A percentile compares a stretch with the other conserved stretches of the same genome.
Conservation (phyloP, 2,329 filamentous ascomycete species). For the Amauroascus verrucosus region DNA sequence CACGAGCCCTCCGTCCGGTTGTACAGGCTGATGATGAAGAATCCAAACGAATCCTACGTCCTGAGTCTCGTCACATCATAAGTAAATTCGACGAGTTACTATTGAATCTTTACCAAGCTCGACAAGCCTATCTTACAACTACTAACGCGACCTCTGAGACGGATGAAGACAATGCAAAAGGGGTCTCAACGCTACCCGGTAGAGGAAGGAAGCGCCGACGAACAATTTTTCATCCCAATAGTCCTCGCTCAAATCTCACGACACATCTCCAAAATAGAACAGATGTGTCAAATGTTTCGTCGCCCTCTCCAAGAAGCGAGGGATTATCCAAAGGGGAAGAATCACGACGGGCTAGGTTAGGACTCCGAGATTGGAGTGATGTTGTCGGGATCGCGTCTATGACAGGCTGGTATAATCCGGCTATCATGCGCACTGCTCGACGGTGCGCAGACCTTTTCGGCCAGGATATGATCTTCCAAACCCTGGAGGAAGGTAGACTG, state of each 20-base stretch:
- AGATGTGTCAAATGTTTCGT: not conserved
- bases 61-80: constrained; percentile 60
- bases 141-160: constrained; percentile 15
- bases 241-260: not conserved
- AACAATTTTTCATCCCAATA: not conserved
- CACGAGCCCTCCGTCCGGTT: constrained; percentile 35
- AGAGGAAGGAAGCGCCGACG: not conserved
- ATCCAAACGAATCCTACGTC: constrained; percentile 55
- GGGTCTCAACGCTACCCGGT: not conserved
- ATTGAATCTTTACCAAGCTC: constrained; percentile 57
- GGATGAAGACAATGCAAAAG: not conserved
- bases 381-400: constrained; percentile 69
- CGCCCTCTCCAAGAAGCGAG: not conserved
- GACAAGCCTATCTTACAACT: constrained; percentile 40
- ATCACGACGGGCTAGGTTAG: constrained; percentile 16
- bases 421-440: constrained; percentile 57
- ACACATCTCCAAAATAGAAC: not conserved
- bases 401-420: constrained; percentile 55
- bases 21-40: constrained; percentile 61
- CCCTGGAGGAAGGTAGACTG: constrained; percentile 38
- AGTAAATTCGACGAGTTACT: constrained; percentile 60
- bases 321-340: not conserved
- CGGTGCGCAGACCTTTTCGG: constrained; percentile 68
- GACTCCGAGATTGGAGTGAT: constrained; percentile 70
- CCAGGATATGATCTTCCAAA: constrained; percentile 57